These are phyloP conservation scores for Juglanconis juglandina DNA, from an alignment of 2,329 filamentous ascomycete species.

Conservation along the genomic window DNA sequence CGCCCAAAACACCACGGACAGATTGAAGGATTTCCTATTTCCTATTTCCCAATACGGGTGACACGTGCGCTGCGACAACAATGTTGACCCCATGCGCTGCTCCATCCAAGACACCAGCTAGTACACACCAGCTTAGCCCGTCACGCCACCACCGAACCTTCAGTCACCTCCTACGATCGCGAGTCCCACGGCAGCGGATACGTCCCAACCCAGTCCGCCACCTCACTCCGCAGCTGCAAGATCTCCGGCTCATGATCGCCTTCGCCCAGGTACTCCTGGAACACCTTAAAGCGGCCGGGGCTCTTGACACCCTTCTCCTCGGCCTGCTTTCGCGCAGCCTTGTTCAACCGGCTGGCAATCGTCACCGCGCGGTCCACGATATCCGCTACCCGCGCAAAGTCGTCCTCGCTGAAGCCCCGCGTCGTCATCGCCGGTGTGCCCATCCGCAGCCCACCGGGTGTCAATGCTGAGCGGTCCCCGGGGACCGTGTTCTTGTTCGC, in stretches of 20 bases:
- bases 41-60: neutral
- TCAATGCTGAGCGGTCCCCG: slow-evolving; percentile 88
- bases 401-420: slow-evolving; percentile 81
- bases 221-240: slow-evolving; percentile 68
- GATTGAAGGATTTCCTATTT: neutral
- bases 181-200: slow-evolving; percentile 68
- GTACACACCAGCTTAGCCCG: neutral
- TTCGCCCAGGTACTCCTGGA: slow-evolving; percentile 64
- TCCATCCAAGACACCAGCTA: neutral
- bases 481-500: slow-evolving; percentile 99
- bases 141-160: neutral
- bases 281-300: slow-evolving; percentile 62
- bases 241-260: slow-evolving; percentile 69
- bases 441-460: slow-evolving; percentile 88
- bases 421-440: slow-evolving; percentile 98
- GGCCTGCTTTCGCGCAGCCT: slow-evolving; percentile 65
- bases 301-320: slow-evolving; percentile 65
- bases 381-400: slow-evolving; percentile 82
- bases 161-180: slow-evolving; percentile 22
- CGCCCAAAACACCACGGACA: neutral
- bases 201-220: slow-evolving; percentile 74
- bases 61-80: neutral
- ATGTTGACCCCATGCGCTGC: neutral
- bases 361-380: slow-evolving; percentile 81
- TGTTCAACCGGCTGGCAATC: slow-evolving; percentile 74